Evolutionary conservation across 257 asterid genomes (phyloP).

Genomic region (Rhazya stricta): DNA sequence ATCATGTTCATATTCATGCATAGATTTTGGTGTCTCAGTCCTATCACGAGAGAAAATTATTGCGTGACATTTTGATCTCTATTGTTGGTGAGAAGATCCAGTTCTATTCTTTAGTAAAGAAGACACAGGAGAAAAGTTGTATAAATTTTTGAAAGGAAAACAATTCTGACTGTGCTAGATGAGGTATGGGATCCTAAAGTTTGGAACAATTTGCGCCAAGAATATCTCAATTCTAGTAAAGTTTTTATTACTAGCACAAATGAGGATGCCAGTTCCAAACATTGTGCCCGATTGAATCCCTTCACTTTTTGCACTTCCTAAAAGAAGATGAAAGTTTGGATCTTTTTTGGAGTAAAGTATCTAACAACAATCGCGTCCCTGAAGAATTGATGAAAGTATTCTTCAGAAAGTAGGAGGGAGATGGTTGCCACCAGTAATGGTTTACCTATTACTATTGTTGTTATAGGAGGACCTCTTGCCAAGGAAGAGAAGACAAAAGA

Average conservation of each 20-base stretch:
- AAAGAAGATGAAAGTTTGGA: constrained; percentile 7
- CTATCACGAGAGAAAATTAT: neutral
- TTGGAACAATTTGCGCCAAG: neutral
- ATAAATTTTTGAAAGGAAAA: neutral
- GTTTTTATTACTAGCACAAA: neutral
- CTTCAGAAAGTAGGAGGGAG: neutral
- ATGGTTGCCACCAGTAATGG: neutral
- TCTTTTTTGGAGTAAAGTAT: neutral
- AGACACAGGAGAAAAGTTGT: neutral
- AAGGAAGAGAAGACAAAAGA: neutral
- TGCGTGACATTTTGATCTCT: neutral
- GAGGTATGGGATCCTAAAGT: neutral
- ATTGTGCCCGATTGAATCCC: neutral
- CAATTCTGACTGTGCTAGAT: constrained; percentile 5
- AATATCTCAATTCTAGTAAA: neutral
- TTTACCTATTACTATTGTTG: neutral
- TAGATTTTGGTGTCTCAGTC: neutral
- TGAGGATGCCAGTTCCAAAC: neutral
- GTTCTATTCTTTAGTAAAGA: neutral
- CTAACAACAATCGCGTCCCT: neutral
- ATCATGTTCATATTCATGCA: neutral
- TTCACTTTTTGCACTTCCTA: neutral
- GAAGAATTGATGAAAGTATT: neutral
- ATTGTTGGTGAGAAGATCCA: neutral
- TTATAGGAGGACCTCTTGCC: constrained; percentile 2